Percentiles rank a stretch among this genome's conserved stretches.
Evolutionary conservation across 495 filamentous ascomycete species (phyloP).

Genomic region (Glarea lozoyensis): DNA sequence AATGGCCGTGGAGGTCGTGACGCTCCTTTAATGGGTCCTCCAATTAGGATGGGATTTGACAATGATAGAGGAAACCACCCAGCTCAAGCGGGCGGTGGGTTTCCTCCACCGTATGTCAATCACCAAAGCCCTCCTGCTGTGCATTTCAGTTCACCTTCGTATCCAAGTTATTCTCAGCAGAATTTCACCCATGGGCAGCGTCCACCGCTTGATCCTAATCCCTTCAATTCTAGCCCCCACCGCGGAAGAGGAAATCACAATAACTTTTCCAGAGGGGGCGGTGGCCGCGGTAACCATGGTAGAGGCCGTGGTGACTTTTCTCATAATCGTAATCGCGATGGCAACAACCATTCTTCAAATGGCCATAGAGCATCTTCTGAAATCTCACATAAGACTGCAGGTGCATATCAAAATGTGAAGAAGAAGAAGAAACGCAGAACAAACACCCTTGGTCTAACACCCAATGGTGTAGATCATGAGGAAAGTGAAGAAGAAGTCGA

Average conservation of each 20-base stretch:
- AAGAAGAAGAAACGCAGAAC: slow-evolving; percentile 74
- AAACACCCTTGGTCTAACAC: slow-evolving; percentile 74
- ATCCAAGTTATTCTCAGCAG: slow-evolving; percentile 29
- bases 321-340: slow-evolving; percentile 23
- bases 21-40: slow-evolving; percentile 44
- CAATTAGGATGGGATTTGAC: slow-evolving; percentile 43
- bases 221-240: slow-evolving; percentile 23
- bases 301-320: slow-evolving; percentile 29
- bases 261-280: slow-evolving; percentile 19
- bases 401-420: slow-evolving; percentile 38
- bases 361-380: slow-evolving; percentile 38
- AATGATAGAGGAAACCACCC: slow-evolving; percentile 32
- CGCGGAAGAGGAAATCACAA: slow-evolving; percentile 23
- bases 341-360: slow-evolving; percentile 36
- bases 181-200: slow-evolving; percentile 16
- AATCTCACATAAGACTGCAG: slow-evolving; percentile 47
- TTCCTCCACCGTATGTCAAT: slow-evolving; percentile 25
- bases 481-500: slow-evolving; percentile 61
- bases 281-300: no score
- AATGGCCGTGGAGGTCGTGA: slow-evolving; percentile 38
- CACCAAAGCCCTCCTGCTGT: slow-evolving; percentile 26
- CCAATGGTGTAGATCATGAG: slow-evolving; percentile 61
- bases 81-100: slow-evolving; percentile 37
- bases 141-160: slow-evolving; percentile 24
- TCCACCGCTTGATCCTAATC: slow-evolving; percentile 27